These are phyloP conservation scores for Populus ilicifolia DNA, from an alignment of 345 rosid genomes.

Conservation along the genomic window DNA sequence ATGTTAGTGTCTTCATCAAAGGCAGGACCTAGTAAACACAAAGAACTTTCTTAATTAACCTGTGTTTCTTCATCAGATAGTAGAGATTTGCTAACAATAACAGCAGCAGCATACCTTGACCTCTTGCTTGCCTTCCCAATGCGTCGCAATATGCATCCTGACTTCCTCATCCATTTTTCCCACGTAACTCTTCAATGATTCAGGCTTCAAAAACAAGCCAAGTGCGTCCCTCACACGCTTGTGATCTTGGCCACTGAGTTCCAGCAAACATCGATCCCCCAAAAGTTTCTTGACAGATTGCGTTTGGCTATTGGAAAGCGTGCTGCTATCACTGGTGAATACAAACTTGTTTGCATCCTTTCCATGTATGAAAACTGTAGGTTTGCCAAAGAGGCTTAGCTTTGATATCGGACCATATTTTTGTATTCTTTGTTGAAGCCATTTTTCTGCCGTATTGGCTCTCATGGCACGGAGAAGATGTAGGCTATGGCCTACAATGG, in stretches of 20 bases:
- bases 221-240: conserved; percentile 43
- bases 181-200: conserved; percentile 49
- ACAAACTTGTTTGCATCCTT: conserved; percentile 49
- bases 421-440: conserved; percentile 31
- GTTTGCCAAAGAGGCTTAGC: conserved; percentile 47
- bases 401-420: conserved; percentile 50
- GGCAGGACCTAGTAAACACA: conserved; percentile 38
- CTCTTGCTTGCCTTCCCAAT: conserved; percentile 44
- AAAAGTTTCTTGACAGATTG: conserved; percentile 28
- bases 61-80: neutral
- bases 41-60: neutral
- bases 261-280: conserved; percentile 35
- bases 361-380: conserved; percentile 41
- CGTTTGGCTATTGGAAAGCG: conserved; percentile 28
- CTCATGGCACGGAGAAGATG: conserved; percentile 39
- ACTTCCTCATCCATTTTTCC: conserved; percentile 52
- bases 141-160: conserved; percentile 37
- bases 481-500: conserved; percentile 54
- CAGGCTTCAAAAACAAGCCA: conserved; percentile 44
- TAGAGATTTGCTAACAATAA: too few species aligned
- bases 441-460: conserved; percentile 42
- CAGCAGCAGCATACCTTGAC: conserved; percentile 22
- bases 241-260: conserved; percentile 43
- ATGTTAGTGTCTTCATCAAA: conserved; percentile 46
- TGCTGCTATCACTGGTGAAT: conserved; percentile 31